Base-by-base conservation (phyloP, 371 early-diverging fungal species). In the Funneliformis caledonium region DNA sequence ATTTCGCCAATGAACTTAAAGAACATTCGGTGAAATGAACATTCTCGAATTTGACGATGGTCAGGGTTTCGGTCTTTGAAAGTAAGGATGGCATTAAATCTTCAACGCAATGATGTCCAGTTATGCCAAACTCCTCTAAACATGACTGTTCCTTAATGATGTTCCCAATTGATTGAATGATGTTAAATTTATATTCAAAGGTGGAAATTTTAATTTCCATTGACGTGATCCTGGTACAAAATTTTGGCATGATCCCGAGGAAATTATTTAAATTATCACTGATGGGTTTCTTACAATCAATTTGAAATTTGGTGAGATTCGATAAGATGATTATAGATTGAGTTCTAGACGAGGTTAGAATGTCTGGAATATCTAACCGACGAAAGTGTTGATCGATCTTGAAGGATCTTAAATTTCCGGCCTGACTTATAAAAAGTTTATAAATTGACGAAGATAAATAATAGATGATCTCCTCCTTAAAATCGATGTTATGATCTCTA, bases 341-440 rank as follows among this genome's bases (percentile, higher is more conserved):
- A 52, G 19, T 52, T 52, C 5, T 52, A 4, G 56, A 52, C 6
- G 19, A 52, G 4, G 56, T 52, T 52, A 19, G 19, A 52, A 52
- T 52, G 47, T 70, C 48, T 7, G 72, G 72, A 22, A 70, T 43
- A 45, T 70, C 72, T n/a, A 45, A 70, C 45, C 45, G 72, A 48
- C 45, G 42, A 45, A 70, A 45, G 47, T 45, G 45, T 70, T 70
- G 42, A 22, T 70, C 72, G 19, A 70, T 70, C 11, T 45, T 70
- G 26, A 70, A 70, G 26, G 72, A 45, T 70, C 47, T 70, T 70
- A 70, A 70, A 45, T 45, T 45, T 22, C 0, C 12, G 12, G 72
- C 42, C 22, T 70, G 42, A n/a, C 72, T 70, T 26, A 70, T 43
- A 5, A 70, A 70, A n/a, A 70, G 45, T 48, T 70, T 42, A 70